Conservation (phyloP, 2,329 filamentous ascomycete genomes). For the Cladophialophora carrionii region DNA sequence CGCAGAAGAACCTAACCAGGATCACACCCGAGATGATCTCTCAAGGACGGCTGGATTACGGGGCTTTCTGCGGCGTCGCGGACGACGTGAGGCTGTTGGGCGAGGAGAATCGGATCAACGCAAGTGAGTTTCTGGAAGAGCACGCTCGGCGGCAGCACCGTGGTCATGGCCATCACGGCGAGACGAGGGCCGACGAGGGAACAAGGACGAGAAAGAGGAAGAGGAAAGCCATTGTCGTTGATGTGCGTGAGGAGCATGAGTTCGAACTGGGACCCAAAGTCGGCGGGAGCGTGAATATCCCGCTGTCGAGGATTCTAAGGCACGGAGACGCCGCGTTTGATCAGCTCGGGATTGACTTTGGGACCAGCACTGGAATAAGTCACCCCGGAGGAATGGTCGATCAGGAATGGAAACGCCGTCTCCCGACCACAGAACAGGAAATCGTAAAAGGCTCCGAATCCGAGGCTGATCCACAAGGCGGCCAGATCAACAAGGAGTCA, state of each 20-base stretch:
- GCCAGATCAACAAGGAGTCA: slow-evolving; percentile 25
- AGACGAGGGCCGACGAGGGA: not conserved
- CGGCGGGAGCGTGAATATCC: slow-evolving; percentile 69
- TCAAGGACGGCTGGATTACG: slow-evolving; percentile 75
- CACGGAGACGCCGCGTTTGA: slow-evolving; percentile 25
- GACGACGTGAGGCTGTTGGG: slow-evolving; percentile 60
- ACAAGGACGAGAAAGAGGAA: slow-evolving; percentile 14
- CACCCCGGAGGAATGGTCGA: slow-evolving; percentile 8
- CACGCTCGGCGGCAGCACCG: slow-evolving; percentile 23
- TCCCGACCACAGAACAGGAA: not conserved
- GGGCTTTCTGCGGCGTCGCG: slow-evolving; percentile 76
- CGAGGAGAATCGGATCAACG: slow-evolving; percentile 69
- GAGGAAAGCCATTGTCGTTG: slow-evolving; percentile 59
- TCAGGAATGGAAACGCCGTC: slow-evolving; percentile 13
- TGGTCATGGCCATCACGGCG: slow-evolving; percentile 37
- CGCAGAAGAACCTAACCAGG: slow-evolving; percentile 59
- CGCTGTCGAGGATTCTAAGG: slow-evolving; percentile 49
- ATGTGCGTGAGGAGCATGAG: slow-evolving; percentile 82
- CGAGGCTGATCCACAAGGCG: not conserved
- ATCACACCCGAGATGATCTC: slow-evolving; percentile 67
- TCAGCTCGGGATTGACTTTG: not conserved
- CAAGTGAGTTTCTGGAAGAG: slow-evolving; percentile 59
- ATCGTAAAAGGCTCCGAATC: not conserved
- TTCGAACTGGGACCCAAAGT: slow-evolving; percentile 75
- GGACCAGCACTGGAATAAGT: no score